phyloP scores from a whole-genome alignment of 2,329 filamentous ascomycete genomes.

The Aspergillus sp. region DNA sequence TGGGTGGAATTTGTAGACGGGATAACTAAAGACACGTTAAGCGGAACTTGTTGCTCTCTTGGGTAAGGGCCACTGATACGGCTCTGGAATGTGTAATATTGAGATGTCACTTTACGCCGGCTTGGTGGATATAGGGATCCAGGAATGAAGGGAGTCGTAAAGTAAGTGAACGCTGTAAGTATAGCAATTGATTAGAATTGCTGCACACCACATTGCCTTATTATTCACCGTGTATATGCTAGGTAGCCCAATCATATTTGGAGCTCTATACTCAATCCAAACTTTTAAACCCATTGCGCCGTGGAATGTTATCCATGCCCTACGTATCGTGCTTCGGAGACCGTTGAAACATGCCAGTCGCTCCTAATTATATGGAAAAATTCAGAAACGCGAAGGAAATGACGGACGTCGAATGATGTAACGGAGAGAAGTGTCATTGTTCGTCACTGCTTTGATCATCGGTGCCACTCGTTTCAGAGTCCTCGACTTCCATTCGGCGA shows the following conservation, averaged over 20 bases:
- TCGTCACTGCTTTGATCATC: conserved; percentile 39
- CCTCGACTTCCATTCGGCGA: conserved; percentile 39
- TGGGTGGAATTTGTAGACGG: not conserved
- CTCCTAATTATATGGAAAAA: not conserved
- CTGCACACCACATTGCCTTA: not conserved
- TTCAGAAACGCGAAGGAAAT: not conserved
- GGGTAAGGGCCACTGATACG: not conserved
- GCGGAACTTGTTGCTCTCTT: not conserved
- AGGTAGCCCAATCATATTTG: not conserved
- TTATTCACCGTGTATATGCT: not conserved
- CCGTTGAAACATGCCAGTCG: not conserved
- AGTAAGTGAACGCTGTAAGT: not conserved
- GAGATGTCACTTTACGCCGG: not conserved
- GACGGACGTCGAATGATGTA: not conserved
- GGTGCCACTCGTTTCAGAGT: conserved; percentile 33
- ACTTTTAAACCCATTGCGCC: conserved; percentile 7
- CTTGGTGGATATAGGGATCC: not conserved
- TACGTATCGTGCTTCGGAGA: not conserved
- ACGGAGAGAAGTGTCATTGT: conserved; percentile 1
- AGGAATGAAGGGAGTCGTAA: not conserved
- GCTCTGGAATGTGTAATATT: not conserved
- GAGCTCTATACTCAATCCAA: not conserved
- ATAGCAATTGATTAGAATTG: not conserved
- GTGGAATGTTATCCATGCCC: conserved; percentile 1
- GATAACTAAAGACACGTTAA: not conserved